These are phyloP conservation scores for Fagus sylvatica DNA, from an alignment of 306 rosid genomes.

Conservation along the genomic window DNA sequence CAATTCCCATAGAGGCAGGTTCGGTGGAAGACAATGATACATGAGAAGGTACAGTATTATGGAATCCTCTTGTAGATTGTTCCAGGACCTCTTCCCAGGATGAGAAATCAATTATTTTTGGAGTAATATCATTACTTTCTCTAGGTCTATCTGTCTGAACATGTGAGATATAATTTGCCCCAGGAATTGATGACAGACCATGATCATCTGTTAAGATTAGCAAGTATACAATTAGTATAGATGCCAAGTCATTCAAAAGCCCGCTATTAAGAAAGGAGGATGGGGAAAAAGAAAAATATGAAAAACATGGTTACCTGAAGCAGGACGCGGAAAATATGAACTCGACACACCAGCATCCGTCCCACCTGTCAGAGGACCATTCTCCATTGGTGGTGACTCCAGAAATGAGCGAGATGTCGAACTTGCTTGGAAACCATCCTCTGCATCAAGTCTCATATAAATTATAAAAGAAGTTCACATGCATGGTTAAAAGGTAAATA, in stretches of 20 bases:
- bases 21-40: constrained; percentile 45
- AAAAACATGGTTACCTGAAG: constrained; percentile 32
- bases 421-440: constrained; percentile 49
- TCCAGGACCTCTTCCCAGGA: constrained; percentile 69
- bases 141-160: constrained; percentile 41
- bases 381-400: constrained; percentile 35
- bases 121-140: constrained; percentile 39
- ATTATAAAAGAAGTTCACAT: constrained; percentile 11
- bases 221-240: constrained; percentile 12
- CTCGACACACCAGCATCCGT: constrained; percentile 35
- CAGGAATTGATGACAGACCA: constrained; percentile 55
- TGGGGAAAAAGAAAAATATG: not conserved
- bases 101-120: constrained; percentile 46
- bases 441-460: constrained; percentile 35
- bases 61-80: constrained; percentile 43
- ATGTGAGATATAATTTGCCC: constrained; percentile 44
- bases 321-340: constrained; percentile 35
- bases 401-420: constrained; percentile 39
- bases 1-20: constrained; percentile 40
- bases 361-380: constrained; percentile 37
- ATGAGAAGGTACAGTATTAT: constrained; percentile 46
- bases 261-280: constrained; percentile 10
- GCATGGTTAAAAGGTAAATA: not conserved
- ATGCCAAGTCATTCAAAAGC: constrained; percentile 27
- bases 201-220: constrained; percentile 40